Evolutionary conservation across 176 grass and related monocot genomes (phyloP), one percentile per base, ranked within the genome.

Genomic region (Bothriochloa decipiens): DNA sequence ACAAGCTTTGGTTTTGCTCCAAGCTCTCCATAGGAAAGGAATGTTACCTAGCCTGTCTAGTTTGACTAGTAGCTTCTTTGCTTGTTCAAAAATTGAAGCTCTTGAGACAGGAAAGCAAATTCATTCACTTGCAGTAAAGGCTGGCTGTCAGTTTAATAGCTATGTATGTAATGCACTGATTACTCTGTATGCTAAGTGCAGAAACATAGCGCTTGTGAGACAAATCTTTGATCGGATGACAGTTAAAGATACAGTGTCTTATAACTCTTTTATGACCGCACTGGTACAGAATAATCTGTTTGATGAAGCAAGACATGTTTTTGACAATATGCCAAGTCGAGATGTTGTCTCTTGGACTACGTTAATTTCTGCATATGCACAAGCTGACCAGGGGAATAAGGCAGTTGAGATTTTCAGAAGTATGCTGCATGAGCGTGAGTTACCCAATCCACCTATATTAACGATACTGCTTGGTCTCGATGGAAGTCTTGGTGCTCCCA

Each of bases 111-210:
- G 93, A 17, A 92, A 74, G 67, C 91, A 87, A 65, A 41, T 95
- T 20, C 93, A 95, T 71, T 71, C 85, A 7, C 91, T 89, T 79
- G 86, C 91, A 37, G 81, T 83, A 39, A 92, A 88, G 82, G 89
- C 5, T 0, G 69, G 84, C 41, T 91, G 86, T 45, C 85, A 83
- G 57, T 81, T 81, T 52, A 92, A 78, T 85, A 78, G 74, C 53
- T 92, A 91, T 82, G 76, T 92, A 3, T 78, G 82, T 15, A 91
- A 90, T 88, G 87, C 90, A 70, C 83, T 95, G n/a, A 82, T 95
- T 40, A 80, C 89, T 78, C 88, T 95, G 90, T 95, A 92, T 76
- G 88, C 70, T 3, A 95, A 91, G 78, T 89, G 86, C 66, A 82
- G 83, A 67, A 81, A 75, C 74, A 80, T 95, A 77, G 65, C 74